Evolutionary conservation across 345 rosid genomes (phyloP), one percentile per base, ranked within the genome.

Genomic region (Eucalyptus victrix): DNA sequence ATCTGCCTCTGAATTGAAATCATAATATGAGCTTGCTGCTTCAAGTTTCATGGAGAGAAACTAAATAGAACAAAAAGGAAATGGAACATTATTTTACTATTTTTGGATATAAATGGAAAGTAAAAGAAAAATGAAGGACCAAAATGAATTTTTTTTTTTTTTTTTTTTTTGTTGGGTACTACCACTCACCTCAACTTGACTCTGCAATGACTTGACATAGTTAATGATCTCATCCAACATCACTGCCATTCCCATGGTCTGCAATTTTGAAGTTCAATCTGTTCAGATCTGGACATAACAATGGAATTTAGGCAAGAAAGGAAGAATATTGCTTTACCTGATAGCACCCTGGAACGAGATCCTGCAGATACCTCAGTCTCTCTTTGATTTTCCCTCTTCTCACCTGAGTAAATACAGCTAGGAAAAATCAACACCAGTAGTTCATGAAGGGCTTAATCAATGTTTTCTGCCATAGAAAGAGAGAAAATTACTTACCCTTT

Each of bases 181-280:
- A 51, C 23, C 50, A 89, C 92, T 94, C 86, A 95, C 98, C 96
- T 97, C 99, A 60, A 97, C 96, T 90, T 97, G 98, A 90, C 95
- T 94, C 88, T 97, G 97, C 85, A 96, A 92, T 37, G 98, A 95
- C 90, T 93, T 97, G 7, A 97, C 97, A 90, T 97, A 97, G 87
- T 95, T 95, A 81, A 97, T 97, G 13, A 95, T 97, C 91, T 94
- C 98, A 80, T 96, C 99, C 90, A 97, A 67, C 99, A 96, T 97
- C 67, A 95, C 92, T 67, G 99, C 91, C 97, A 96, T 96, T 37
- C 99, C 99, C 99, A 96, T 97, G 11, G 96, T 93, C 98, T 97
- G 96, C 88, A 93, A 34, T 65, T 85, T 62, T 26, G 21, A 49
- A 34, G 16, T 37, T 21, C 47, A 37, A 19, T 37, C 83, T 10